These are phyloP conservation scores for Chrysanthemum seticuspe DNA, from an alignment of 129 eudicot genomes.

Conservation along the genomic window DNA sequence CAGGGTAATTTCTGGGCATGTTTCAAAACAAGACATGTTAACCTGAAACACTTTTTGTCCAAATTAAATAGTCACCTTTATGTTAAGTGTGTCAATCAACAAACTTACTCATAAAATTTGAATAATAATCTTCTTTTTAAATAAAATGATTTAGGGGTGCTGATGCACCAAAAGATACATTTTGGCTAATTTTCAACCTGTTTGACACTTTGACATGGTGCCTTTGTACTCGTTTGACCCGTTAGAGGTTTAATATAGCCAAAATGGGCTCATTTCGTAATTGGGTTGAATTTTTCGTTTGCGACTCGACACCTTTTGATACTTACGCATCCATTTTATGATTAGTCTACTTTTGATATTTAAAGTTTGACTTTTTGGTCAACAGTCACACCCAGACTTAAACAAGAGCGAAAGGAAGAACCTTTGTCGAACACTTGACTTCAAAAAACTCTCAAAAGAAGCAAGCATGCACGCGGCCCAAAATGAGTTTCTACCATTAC, in stretches of 20 bases:
- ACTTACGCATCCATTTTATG: not conserved
- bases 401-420: slow-evolving; percentile 79
- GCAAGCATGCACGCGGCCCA: slow-evolving; percentile 88
- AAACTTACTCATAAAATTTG: too few species aligned
- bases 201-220: not conserved
- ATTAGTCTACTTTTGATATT: not conserved
- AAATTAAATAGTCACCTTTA: not conserved
- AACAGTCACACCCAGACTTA: slow-evolving; percentile 75
- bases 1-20: not conserved
- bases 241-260: not conserved
- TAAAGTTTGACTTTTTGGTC: slow-evolving; percentile 18
- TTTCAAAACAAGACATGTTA: not conserved
- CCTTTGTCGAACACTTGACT: slow-evolving; percentile 69
- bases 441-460: slow-evolving; percentile 79
- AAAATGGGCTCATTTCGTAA: not conserved
- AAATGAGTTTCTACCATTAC: slow-evolving; percentile 77
- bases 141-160: not conserved
- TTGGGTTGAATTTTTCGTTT: not conserved
- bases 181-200: not conserved
- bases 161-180: too few species aligned
- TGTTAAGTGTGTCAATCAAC: too few species aligned
- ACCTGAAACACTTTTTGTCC: not conserved
- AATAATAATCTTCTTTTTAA: not conserved
- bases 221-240: not conserved
- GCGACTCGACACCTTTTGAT: not conserved